phyloP scores from a whole-genome alignment of 768 basidiomycete genomes.

The Leccinum incarnatum region DNA sequence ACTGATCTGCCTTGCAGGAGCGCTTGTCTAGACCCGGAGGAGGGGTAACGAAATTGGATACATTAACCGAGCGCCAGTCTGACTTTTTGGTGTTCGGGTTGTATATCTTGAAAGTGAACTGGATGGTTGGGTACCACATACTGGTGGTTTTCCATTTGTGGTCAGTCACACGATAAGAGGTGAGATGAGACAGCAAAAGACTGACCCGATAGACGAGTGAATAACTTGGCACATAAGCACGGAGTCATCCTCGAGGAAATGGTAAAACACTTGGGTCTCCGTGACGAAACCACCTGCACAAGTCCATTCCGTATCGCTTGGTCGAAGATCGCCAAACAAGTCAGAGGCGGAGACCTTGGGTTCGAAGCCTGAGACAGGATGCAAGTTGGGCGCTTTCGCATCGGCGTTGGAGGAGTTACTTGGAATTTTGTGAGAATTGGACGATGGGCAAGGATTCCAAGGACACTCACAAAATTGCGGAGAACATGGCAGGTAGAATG shows the following conservation, averaged over 20 bases:
- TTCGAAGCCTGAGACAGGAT: conserved; percentile 62
- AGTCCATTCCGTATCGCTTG: conserved; percentile 77
- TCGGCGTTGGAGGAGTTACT: conserved; percentile 59
- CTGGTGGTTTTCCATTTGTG: conserved; percentile 38
- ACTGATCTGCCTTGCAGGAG: conserved; percentile 84
- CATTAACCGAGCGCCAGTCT: conserved; percentile 86
- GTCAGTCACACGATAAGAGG: conserved; percentile 10
- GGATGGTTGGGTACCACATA: conserved; percentile 91
- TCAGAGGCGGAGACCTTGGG: conserved; percentile 51
- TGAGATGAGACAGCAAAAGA: conserved; percentile 15
- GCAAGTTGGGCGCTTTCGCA: conserved; percentile 73
- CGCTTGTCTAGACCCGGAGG: conserved; percentile 81
- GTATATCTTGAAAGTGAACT: conserved; percentile 88
- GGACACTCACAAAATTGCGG: conserved; percentile 71
- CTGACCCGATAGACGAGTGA: conserved; percentile 86
- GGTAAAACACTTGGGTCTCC: conserved; percentile 90
- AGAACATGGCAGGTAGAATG: conserved; percentile 60
- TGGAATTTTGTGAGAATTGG: conserved; percentile 10
- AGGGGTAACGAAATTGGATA: conserved; percentile 72
- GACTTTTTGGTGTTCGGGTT: conserved; percentile 72
- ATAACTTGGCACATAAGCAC: conserved; percentile 82
- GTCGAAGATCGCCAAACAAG: conserved; percentile 71
- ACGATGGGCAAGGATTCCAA: not conserved
- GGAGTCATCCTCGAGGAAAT: conserved; percentile 75
- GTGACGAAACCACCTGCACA: conserved; percentile 82